Base-by-base conservation (phyloP, 108 stramenopile genomes). In the Mayamaea pseudoterrestris region DNA sequence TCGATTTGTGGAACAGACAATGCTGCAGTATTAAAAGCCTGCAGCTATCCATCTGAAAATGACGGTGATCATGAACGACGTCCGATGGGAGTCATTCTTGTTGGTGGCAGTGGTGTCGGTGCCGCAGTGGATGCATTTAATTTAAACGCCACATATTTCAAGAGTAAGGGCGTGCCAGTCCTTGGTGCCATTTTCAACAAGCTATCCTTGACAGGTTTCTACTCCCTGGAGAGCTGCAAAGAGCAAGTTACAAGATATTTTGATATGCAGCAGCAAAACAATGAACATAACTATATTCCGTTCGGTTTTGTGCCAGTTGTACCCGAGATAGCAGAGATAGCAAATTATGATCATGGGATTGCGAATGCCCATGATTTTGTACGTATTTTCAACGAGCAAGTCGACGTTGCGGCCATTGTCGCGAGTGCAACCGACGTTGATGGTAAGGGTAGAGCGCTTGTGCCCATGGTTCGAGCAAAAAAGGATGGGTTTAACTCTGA, bases 101-200 rank as follows among this genome's bases (percentile, higher is more conserved):
- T 95, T 63, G 75, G 87, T 54, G 69, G 65, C 57, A 61, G 65
- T 65, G 76, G 92, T 2, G 94, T 98, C 11, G 96, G 96, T 23
- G 83, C 84, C 57, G 94, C 96, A 3, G 85, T 98, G 4, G 96
- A 98, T 73, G 77, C 89, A 2, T 96, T 75, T 76, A 98, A 98
- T 60, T 60, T 98, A 22, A 94, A 95, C 61, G 92, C 93, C 23
- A 74, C 77, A 3, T 98, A 93, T 40, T 96, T 98, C 60, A 56
- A 83, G 39, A 35, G 53, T 31, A 42, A 30, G 25, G 30, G 74
- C 29, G 78, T 94, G 3, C 74, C 73, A 17, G 93, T 94, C 8
- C 41, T 94, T 22, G 93, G 93, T 25, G 83, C 75, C 8, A 61
- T 94, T 44, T 94, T 94, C 72, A 94, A 91, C 57, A 81, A 83